Percentiles rank a stretch among this genome's conserved stretches.
These are phyloP conservation scores for Tricholoma bakamatsutake DNA, from an alignment of 768 basidiomycete genomes.

Conservation along the genomic window DNA sequence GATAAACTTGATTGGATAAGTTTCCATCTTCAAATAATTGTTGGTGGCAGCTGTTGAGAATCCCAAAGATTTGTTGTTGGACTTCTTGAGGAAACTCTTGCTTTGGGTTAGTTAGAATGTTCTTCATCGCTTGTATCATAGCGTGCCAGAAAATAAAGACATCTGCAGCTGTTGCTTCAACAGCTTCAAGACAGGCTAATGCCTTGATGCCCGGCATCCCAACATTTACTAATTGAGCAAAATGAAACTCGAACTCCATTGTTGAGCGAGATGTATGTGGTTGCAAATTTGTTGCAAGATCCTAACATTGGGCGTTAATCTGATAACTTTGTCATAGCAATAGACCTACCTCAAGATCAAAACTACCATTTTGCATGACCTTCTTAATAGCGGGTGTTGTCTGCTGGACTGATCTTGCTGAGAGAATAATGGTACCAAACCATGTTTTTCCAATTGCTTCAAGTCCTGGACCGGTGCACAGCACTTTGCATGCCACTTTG, in stretches of 20 bases:
- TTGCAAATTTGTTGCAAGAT: slow-evolving; percentile 2
- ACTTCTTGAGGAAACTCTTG: slow-evolving; percentile 11
- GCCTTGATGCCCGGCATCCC: slow-evolving; percentile 14
- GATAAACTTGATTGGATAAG: slow-evolving; percentile 12
- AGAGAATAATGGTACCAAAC: background rate
- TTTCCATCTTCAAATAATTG: slow-evolving; percentile 14
- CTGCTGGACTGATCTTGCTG: background rate
- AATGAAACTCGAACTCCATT: too few species aligned
- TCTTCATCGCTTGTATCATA: slow-evolving; percentile 9
- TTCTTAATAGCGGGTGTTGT: background rate
- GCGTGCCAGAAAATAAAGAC: slow-evolving; percentile 22
- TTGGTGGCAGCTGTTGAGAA: slow-evolving; percentile 5
- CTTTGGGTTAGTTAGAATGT: background rate
- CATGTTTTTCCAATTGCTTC: background rate
- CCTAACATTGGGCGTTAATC: background rate
- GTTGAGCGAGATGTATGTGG: background rate
- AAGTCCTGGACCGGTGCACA: background rate
- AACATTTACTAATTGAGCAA: background rate
- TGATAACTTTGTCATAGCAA: slow-evolving; percentile 4
- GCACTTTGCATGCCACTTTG: background rate
- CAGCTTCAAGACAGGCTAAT: slow-evolving; percentile 22
- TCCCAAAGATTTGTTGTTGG: slow-evolving; percentile 9
- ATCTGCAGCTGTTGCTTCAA: slow-evolving; percentile 20
- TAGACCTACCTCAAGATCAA: background rate
- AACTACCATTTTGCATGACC: too few species aligned